Evolutionary conservation across 1,139 yeast species (phyloP).

Genomic region (Hanseniaspora sp.): DNA sequence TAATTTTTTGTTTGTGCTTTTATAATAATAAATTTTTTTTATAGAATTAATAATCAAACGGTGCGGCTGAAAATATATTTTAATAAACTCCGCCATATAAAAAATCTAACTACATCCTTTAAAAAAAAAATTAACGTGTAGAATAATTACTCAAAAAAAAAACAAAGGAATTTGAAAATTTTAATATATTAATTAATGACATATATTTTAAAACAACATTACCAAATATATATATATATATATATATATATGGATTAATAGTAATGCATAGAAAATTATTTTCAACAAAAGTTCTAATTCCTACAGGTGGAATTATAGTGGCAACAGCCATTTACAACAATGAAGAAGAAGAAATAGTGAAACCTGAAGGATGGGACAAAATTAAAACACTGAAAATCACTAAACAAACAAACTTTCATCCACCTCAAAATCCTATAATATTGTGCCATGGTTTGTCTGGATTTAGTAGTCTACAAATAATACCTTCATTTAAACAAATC

Average conservation of each 20-base stretch:
- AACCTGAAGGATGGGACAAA: constrained; percentile 10
- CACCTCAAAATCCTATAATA: constrained; percentile 53
- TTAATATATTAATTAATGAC: too few relatives aligned
- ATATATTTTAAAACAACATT: too few relatives aligned
- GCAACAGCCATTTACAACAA: neutral
- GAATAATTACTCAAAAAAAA: too few relatives aligned
- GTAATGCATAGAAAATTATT: neutral
- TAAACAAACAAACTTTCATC: constrained; percentile 23
- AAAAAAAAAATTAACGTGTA: too few relatives aligned
- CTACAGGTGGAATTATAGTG: neutral
- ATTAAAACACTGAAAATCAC: constrained; percentile 17
- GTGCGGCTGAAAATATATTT: too few relatives aligned
- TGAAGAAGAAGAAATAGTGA: neutral
- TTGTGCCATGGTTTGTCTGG: constrained; percentile 81
- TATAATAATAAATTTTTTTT: too few relatives aligned
- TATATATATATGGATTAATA: neutral
- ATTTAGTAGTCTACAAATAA: constrained; percentile 48
- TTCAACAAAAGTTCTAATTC: neutral
- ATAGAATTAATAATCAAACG: too few relatives aligned
- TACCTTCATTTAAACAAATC: constrained; percentile 36
- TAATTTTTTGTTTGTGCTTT: too few relatives aligned
- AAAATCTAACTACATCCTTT: too few relatives aligned
- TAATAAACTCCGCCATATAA: too few relatives aligned
- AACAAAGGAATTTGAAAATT: too few relatives aligned
- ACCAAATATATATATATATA: neutral